Conservation (phyloP, 441 rosid genomes). For the Melastoma candidum region DNA sequence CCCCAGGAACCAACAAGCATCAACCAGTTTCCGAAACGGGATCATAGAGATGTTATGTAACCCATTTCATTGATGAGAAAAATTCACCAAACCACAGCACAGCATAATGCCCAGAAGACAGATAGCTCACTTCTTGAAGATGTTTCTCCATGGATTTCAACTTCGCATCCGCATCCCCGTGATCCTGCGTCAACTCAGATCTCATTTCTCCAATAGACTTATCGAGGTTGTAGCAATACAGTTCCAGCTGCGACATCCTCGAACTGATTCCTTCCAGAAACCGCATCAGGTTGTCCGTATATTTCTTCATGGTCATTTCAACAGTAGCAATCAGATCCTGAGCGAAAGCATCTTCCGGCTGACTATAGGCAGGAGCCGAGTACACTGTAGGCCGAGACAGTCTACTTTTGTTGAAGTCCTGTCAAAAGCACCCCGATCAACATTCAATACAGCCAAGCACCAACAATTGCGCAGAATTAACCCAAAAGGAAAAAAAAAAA, state of each 20-base stretch:
- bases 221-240: conserved; percentile 85
- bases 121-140: conserved; percentile 68
- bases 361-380: conserved; percentile 48
- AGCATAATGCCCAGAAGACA: not conserved
- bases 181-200: conserved; percentile 54
- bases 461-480: too few species aligned
- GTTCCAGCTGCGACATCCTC: conserved; percentile 75
- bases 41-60: too few species aligned
- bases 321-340: conserved; percentile 48
- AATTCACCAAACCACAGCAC: too few species aligned
- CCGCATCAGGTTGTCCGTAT: conserved; percentile 60
- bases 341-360: conserved; percentile 63
- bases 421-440: conserved; percentile 7
- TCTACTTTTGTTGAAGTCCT: conserved; percentile 78
- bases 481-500: too few species aligned
- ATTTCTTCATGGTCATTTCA: conserved; percentile 73
- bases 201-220: conserved; percentile 88
- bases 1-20: too few species aligned
- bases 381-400: conserved; percentile 52
- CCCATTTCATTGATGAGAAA: too few species aligned
- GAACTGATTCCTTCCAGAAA: conserved; percentile 95
- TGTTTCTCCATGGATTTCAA: conserved; percentile 83
- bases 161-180: conserved; percentile 64
- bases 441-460: not conserved
- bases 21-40: too few species aligned